Evolutionary conservation across 2,329 filamentous ascomycete genomes (phyloP).

Genomic region (Anthostomella pinea): DNA sequence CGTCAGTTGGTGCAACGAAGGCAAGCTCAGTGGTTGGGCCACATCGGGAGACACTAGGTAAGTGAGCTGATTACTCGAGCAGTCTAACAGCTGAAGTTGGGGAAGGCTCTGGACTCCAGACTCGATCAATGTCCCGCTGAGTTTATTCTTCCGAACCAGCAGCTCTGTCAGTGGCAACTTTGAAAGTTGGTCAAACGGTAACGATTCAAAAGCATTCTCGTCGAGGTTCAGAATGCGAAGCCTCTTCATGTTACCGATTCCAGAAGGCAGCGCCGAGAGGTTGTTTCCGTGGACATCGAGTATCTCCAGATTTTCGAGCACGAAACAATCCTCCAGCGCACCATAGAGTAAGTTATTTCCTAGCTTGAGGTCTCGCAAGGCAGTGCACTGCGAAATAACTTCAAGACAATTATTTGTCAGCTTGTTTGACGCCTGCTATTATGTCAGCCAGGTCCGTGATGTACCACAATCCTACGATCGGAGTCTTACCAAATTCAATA

Average conservation of each 20-base stretch:
- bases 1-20: slow-evolving; percentile 69
- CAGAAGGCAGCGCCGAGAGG: slow-evolving; percentile 66
- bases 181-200: slow-evolving; percentile 69
- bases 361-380: slow-evolving; percentile 76
- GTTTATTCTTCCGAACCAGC: slow-evolving; percentile 71
- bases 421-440: slow-evolving; percentile 69
- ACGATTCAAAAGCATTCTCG: slow-evolving; percentile 69
- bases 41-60: slow-evolving; percentile 43
- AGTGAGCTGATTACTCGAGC: slow-evolving; percentile 71
- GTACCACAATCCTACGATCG: neutral
- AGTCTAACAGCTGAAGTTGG: slow-evolving; percentile 71
- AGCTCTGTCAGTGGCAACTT: slow-evolving; percentile 71
- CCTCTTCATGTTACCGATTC: slow-evolving; percentile 62
- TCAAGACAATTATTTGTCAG: slow-evolving; percentile 71
- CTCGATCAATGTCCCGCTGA: slow-evolving; percentile 70
- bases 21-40: slow-evolving; percentile 55
- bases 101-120: slow-evolving; percentile 56
- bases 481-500: slow-evolving; percentile 70
- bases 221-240: slow-evolving; percentile 77
- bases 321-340: slow-evolving; percentile 60
- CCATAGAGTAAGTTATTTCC: slow-evolving; percentile 74
- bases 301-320: slow-evolving; percentile 68
- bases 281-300: slow-evolving; percentile 81
- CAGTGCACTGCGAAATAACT: slow-evolving; percentile 68
- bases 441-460: slow-evolving; percentile 19